Evolutionary conservation across 257 asterid genomes (phyloP), one percentile per base, ranked within the genome.

Genomic region (Coffea eugenioides): DNA sequence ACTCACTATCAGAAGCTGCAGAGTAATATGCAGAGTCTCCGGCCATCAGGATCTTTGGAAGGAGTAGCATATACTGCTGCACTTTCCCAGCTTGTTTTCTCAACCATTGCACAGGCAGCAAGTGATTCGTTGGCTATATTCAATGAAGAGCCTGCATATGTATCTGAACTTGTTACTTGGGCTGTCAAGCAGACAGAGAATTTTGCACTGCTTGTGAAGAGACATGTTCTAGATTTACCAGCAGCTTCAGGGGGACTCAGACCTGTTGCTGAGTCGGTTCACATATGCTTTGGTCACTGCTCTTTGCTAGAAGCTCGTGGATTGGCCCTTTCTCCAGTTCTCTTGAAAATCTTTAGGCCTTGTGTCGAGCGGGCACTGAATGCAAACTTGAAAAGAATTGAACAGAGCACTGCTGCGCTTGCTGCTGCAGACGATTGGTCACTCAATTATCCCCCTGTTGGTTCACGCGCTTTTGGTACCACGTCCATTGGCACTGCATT

Each of bases 351-450:
- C 71, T 91, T 95, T 64, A 87, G 86, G 89, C 97, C 99, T 48
- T 91, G 78, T 77, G 83, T 92, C 86, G 98, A 93, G 68, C 92
- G 89, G 79, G 99, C 98, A 2, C 82, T 95, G 80, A 56, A 18
- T 8, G 88, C 99, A 14, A 91, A 87, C 68, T 79, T 93, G 52
- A 95, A 93, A 68, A 86, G 93, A 78, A 91, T 91, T 23, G 99
- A 95, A 81, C 87, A 91, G 31, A 73, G 90, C 80, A 92, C 96
- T 9, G 92, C 96, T 51, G 99, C 99, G 0, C 83, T 90, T 82
- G 98, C 97, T 77, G 97, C 96, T 51, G 88, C 92, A 66, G 98
- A 93, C 80, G 97, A 93, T 85, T 95, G 99, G 98, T 84, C 85
- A 0, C 89, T 93, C 80, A 64, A 77, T 69, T 88, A 88, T 86